Base-by-base conservation (phyloP, 2,329 filamentous ascomycete genomes). In the Nigrograna mackinnonii region DNA sequence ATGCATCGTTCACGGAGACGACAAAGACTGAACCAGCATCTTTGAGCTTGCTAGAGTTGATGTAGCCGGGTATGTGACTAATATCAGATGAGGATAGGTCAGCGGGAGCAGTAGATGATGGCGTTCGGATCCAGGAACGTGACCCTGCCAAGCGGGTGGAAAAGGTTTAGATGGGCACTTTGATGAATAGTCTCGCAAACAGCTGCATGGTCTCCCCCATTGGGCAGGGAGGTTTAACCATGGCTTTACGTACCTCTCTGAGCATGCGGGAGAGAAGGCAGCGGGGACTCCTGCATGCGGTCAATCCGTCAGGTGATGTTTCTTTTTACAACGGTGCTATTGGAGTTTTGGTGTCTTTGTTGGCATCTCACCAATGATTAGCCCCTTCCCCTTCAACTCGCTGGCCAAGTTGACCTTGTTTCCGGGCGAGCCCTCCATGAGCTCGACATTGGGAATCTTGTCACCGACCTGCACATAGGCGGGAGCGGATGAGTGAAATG, bases 11-110 rank as follows among this genome's bases (percentile, higher is more conserved):
- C 65, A 96, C 91, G 13, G 19, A 22, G 34, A 36, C 34, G 12
- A 36, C 34, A 36, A 36, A 30, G 35, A 30, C 6, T 60, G 87
- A 79, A 36, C 91, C 91, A 21, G 88, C 89, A 47, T 85, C 78
- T 73, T 88, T 88, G 57, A 95, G 79, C 67, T 85, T 83, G 41
- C 85, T 79, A 65, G 89, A 87, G 63, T 83, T 84, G 69, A 96
- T 86, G 73, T 91, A 97, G 41, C 88, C 87, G 1, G 92, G 92
- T 34, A 97, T 78, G 66, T 97, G 92, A n/a, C n/a, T n/a, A n/a
- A n/a, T n/a, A n/a, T n/a, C n/a, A n/a, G n/a, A n/a, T n/a, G n/a
- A n/a, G n/a, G n/a, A n/a, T n/a, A n/a, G n/a, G n/a, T n/a, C n/a
- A n/a, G n/a, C n/a, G n/a, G n/a, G n/a, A n/a, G n/a, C n/a, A n/a